Base-by-base conservation (phyloP, 169 alveolate genomes). In the Plasmodium relictum region DNA sequence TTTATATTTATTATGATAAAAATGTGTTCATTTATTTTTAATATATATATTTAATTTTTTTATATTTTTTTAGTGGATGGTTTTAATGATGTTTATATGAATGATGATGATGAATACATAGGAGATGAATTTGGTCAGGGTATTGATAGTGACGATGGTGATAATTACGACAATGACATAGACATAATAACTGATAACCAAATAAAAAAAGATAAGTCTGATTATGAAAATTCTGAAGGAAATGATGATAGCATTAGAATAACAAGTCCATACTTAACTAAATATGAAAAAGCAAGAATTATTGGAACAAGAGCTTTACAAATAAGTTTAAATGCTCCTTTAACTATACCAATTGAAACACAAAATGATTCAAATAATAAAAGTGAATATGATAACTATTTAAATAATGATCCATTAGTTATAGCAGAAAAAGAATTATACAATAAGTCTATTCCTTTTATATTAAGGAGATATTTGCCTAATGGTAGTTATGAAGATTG, bases 281-380 rank as follows among this genome's bases (percentile, higher is more conserved):
- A 98, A 95, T 99, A 97, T 93, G 99, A 98, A 95, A 97, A 98
- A 95, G 99, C 99, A 16, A 97, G 99, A 91, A 95, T 99, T 59
- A 96, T 99, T 52, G 99, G 99, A 10, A 98, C 99, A 0, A 94
- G 99, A 72, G 99, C 99, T 14, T 94, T 99, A 65, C 99, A 99
- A 91, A 98, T 99, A 66, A 97, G 99, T 86, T 95, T 98, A 96
- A 97, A 98, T 95, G 99, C 99, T 26, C 99, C 99, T 4, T 96
- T 98, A 52, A 95, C 98, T 72, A 96, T 96, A 3, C 97, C 97
- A 12, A 91, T 96, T 9, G 97, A 93, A 42, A 94, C 95, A 14
- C 88, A 94, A 41, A 59, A 88, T 16, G 95, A 92, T 44, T 89
- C 66, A 12, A 93, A 93, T 69, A 96, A 95, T 22, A 96, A 94